These are phyloP conservation scores for Hypoxylon sp. DNA, from an alignment of 2,329 filamentous ascomycete genomes.

Conservation along the genomic window DNA sequence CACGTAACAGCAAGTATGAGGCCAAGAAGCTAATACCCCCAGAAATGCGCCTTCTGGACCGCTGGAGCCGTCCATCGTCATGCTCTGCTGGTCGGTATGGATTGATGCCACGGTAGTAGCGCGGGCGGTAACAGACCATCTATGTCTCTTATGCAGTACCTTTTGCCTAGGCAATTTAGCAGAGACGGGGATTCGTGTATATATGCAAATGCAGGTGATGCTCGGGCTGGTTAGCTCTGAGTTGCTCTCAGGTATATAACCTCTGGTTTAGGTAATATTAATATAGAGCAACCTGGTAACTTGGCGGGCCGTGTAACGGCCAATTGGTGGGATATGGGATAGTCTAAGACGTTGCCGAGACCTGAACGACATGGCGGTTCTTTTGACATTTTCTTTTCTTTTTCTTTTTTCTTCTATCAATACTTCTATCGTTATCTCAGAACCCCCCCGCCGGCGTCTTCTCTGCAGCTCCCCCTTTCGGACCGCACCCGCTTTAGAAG, in stretches of 20 bases:
- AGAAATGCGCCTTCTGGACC: slow-evolving; percentile 8
- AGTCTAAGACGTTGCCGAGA: slow-evolving; percentile 30
- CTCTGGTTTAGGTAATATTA: slow-evolving; percentile 1
- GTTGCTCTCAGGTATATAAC: slow-evolving; percentile 3
- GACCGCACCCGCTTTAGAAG: slow-evolving; percentile 37
- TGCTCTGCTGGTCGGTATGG: slow-evolving; percentile 24
- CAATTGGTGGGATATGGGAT: slow-evolving; percentile 4
- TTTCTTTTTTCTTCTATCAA: slow-evolving; percentile 42
- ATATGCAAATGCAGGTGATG: slow-evolving; percentile 23
- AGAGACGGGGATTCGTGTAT: slow-evolving; percentile 24
- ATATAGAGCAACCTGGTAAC: neutral
- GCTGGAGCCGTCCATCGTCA: slow-evolving; percentile 22
- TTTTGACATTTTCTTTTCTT: slow-evolving; percentile 25
- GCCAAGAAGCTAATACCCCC: slow-evolving; percentile 25
- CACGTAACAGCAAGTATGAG: slow-evolving; percentile 26
- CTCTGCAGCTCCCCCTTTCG: slow-evolving; percentile 47
- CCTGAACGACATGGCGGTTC: slow-evolving; percentile 20
- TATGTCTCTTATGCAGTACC: slow-evolving; percentile 6
- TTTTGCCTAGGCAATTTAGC: slow-evolving; percentile 2
- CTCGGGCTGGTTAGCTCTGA: slow-evolving; percentile 27
- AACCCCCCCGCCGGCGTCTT: slow-evolving; percentile 41
- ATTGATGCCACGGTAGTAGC: slow-evolving; percentile 28
- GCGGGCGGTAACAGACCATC: slow-evolving; percentile 20
- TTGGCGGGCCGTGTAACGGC: slow-evolving; percentile 22
- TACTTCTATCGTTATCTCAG: slow-evolving; percentile 47